phyloP scores from a whole-genome alignment of 257 asterid species.

The Plantago elongata region DNA sequence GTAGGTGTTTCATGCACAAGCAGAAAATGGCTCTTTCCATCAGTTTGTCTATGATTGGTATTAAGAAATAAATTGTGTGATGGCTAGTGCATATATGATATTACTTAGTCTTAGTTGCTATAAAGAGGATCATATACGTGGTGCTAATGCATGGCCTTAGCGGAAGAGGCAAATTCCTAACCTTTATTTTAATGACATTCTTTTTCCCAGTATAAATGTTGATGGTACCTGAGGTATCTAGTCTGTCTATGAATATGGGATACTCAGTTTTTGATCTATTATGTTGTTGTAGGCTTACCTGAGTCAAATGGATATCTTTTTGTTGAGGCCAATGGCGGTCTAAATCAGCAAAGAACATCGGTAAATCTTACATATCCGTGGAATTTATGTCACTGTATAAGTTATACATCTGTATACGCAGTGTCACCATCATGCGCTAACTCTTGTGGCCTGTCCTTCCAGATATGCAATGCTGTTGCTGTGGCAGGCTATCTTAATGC shows the following conservation, averaged over 20 bases:
- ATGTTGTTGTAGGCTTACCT: slow-evolving; percentile 36
- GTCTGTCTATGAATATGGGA: slow-evolving; percentile 21
- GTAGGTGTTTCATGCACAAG: no score
- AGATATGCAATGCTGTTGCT: slow-evolving; percentile 99
- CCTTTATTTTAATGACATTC: no score
- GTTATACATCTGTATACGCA: slow-evolving; percentile 9
- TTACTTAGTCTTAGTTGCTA: no score
- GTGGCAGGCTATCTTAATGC: slow-evolving; percentile 98
- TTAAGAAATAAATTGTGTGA: no score
- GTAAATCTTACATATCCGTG: slow-evolving; percentile 32
- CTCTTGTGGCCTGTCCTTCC: slow-evolving; percentile 29
- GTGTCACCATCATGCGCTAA: slow-evolving; percentile 12
- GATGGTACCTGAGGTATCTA: no score
- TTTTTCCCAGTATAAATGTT: no score
- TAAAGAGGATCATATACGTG: no score
- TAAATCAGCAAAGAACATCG: slow-evolving; percentile 97
- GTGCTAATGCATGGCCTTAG: no score
- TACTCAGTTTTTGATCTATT: slow-evolving; percentile 7
- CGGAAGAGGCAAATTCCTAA: no score
- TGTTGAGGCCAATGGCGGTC: slow-evolving; percentile 94
- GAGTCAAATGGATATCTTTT: slow-evolving; percentile 54
- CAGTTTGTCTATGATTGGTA: no score
- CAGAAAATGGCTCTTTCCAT: no score
- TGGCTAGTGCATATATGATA: no score
- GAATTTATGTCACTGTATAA: neutral